Base-by-base conservation (phyloP, 768 basidiomycete genomes). In the Termitomyces sp. region DNA sequence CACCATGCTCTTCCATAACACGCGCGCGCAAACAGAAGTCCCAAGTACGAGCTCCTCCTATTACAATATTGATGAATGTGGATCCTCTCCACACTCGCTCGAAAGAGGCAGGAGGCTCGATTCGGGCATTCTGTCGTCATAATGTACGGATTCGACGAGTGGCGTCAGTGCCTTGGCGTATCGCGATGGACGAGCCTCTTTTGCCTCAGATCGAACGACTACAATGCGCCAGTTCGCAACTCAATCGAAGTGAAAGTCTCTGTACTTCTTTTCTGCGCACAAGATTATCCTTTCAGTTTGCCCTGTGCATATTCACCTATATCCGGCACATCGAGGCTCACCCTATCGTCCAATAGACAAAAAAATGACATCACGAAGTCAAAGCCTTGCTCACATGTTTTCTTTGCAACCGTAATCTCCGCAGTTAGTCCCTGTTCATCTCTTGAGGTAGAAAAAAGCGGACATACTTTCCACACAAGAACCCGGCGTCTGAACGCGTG, bases 331-430 rank as follows among this genome's bases (percentile, higher is more conserved):
- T 50, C 18, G 31, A 20, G 18, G 18, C 18, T 49, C 30, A 27
- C 46, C 18, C 9, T 48, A 42, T 54, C 37, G 18, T 41, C 39
- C n/a, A 42, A 42, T 54, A n/a, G 27, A 30, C 27, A 42, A 27
- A 11, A 30, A 31, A 24, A 24, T 4, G 11, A 15, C 50, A 6
- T 16, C 27, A 4, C 8, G 34, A 15, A 47, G 51, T n/a, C 30
- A 9, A 20, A 36, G 2, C 20, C 16, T 16, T 44, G 15, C 48
- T 55, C 49, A 20, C 57, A 42, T 31, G 39, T 12, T 37, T 58
- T 55, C 37, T 27, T 45, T 52, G 50, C 58, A 50, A 58, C 50
- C 50, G 27, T 62, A n/a, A 52, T 55, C 27, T 45, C 57, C 61
- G 61, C 44, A 52, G 36, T n/a, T 46, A 37, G 13, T 15, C 42